Evolutionary conservation across 208 protist species (phyloP), one percentile per base, ranked within the genome.

Genomic region (Lotmaria passim): DNA sequence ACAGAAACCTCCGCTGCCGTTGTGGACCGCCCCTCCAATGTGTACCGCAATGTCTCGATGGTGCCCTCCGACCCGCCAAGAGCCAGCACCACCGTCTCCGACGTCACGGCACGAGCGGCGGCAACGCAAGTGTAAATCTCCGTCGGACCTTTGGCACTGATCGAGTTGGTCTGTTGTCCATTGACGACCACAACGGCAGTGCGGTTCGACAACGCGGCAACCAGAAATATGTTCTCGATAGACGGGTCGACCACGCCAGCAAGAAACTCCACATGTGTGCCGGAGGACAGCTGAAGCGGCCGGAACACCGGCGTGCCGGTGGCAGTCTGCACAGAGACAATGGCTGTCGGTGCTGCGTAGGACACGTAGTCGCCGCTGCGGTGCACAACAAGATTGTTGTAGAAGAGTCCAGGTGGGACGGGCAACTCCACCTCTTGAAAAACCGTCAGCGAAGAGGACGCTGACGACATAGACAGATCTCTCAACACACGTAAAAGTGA

Each of bases 361-460:
- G 57, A 69, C 5, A 70, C 48, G 59, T 43, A 58, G 21, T 56
- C 52, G 46, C 69, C 48, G 50, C 46, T 17, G 38, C 67, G 55
- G 72, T 73, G 71, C 50, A 75, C 23, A 38, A 72, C 38, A 30
- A 89, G 60, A 68, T 89, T 89, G 58, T 86, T 89, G 58, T 63
- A 77, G 14, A 85, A 59, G 23, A 89, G 69, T 31, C 75, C 78
- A 0, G 80, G 79, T 21, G 63, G 7, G 11, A 24, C 31, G 0
- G 71, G 56, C 43, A 77, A 39, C 7, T 21, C 21, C 33, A 77
- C 63, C 47, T 70, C 55, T 12, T 65, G 43, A 48, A 38, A 39
- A 14, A 36, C 31, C 4, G 30, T 66, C 26, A 66, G 30, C 0
- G 59, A 65, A 26, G 62, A 68, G 14, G 23, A 63, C 38, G n/a